Conservation (phyloP, 176 grass and related monocot genomes). For the Lolium perenne region DNA sequence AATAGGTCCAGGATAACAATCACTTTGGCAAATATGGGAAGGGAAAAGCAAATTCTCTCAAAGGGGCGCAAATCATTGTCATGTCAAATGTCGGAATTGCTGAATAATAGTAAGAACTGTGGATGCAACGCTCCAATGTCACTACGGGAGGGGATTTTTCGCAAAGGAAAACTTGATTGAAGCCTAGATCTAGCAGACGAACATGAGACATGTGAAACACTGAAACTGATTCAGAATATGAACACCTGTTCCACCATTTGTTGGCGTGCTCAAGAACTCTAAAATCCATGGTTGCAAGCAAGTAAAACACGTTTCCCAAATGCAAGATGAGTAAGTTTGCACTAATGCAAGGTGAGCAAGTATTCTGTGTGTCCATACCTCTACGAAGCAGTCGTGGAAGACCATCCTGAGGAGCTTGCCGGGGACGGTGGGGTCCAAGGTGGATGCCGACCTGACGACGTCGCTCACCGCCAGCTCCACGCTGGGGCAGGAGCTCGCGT, state of each 20-base stretch:
- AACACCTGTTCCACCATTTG: not conserved
- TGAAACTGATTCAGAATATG: not conserved
- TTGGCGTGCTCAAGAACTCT: not conserved
- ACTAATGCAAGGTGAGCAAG: not conserved
- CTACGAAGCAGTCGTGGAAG: conserved; percentile 96
- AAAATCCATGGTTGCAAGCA: not conserved
- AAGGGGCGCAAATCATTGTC: not conserved
- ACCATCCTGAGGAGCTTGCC: conserved; percentile 90
- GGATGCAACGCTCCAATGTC: not conserved
- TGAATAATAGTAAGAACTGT: not conserved
- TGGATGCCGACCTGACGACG: conserved; percentile 62
- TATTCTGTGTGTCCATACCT: conserved; percentile 38
- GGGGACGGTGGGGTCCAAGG: conserved; percentile 60
- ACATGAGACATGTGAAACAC: not conserved
- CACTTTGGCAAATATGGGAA: not conserved
- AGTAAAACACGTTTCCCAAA: not conserved
- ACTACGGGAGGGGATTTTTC: not conserved
- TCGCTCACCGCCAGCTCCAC: conserved; percentile 73
- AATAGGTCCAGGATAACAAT: too few relatives aligned
- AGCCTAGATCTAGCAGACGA: conserved; percentile 15
- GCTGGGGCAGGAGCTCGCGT: conserved; percentile 71
- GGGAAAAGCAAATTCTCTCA: not conserved
- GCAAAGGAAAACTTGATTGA: not conserved
- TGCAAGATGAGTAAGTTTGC: not conserved
- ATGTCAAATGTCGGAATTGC: not conserved